A percentile compares a stretch with the other conserved stretches of the same genome.
Evolutionary conservation across 169 alveolate species (phyloP).

Genomic region (Plasmodium inui): DNA sequence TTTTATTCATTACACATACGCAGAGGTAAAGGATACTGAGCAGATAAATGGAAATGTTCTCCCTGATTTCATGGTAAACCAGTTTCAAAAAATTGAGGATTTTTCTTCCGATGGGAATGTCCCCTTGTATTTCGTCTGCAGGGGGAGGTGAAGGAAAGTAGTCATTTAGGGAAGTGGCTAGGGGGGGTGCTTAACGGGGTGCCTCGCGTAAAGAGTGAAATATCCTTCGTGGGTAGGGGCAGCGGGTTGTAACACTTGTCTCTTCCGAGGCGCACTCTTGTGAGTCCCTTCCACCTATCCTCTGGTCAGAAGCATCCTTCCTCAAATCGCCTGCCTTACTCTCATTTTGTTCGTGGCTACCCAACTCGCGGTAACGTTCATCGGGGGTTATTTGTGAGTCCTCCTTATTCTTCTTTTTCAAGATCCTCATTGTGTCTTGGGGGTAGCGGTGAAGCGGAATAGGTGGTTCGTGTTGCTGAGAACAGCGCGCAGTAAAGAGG

Average conservation of each 20-base stretch:
- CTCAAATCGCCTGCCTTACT: neutral
- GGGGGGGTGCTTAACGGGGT: neutral
- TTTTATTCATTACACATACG: conserved; percentile 61
- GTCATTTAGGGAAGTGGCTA: too few species aligned
- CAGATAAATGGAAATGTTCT: conserved; percentile 1
- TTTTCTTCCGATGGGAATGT: neutral
- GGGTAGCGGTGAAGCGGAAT: neutral
- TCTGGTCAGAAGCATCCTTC: neutral
- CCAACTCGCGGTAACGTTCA: neutral
- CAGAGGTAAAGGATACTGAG: conserved; percentile 16
- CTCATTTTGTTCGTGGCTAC: neutral
- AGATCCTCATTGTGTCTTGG: neutral
- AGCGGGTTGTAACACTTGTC: neutral
- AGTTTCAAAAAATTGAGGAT: neutral
- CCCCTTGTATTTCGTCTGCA: conserved; percentile 5
- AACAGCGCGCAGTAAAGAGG: too few species aligned
- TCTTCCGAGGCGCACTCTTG: neutral
- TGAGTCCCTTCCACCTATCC: neutral
- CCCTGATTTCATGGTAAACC: neutral
- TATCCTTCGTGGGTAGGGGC: neutral
- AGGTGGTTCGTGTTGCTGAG: too few species aligned
- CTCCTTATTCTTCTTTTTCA: neutral
- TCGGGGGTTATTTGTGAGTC: neutral
- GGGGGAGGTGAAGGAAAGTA: neutral
- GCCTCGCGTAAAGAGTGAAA: neutral